These are phyloP conservation scores for Tylopilus balloui DNA, from an alignment of 768 basidiomycete species.

Conservation along the genomic window DNA sequence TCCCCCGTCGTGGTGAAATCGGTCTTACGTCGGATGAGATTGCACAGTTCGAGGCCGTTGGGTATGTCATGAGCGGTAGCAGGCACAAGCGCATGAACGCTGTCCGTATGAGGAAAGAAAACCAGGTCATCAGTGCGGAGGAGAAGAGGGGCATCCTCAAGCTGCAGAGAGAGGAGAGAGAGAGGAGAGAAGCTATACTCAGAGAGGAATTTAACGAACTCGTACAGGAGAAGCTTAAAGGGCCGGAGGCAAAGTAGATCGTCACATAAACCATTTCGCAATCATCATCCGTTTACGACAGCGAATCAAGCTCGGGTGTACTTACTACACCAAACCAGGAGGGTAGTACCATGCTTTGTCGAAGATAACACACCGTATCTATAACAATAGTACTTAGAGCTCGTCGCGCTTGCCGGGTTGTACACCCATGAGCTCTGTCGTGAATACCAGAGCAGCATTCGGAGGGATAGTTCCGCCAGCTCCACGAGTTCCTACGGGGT, in stretches of 20 bases:
- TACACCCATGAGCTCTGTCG: constrained; percentile 75
- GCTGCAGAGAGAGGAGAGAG: constrained; percentile 89
- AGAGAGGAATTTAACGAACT: constrained; percentile 88
- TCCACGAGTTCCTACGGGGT: constrained; percentile 58
- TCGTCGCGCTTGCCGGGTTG: constrained; percentile 49
- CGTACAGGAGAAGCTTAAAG: constrained; percentile 61
- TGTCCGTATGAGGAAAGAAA: constrained; percentile 97
- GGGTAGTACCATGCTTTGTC: neutral
- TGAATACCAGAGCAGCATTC: constrained; percentile 77
- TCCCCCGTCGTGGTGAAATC: constrained; percentile 98
- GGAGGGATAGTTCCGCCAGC: constrained; percentile 76
- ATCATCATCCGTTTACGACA: neutral
- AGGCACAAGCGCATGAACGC: constrained; percentile 97
- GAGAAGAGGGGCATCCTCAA: constrained; percentile 97
- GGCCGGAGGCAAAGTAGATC: constrained; percentile 27
- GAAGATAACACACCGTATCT: neutral
- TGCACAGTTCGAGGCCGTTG: constrained; percentile 78
- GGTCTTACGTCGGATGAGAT: constrained; percentile 88
- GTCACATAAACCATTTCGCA: constrained; percentile 3
- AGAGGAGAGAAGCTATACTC: constrained; percentile 84
- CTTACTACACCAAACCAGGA: neutral
- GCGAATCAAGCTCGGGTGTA: neutral
- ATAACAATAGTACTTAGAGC: constrained; percentile 35
- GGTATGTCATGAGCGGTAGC: constrained; percentile 97
- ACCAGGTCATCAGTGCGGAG: constrained; percentile 98